Evolutionary conservation across 139 green algal species (phyloP), one percentile per base, ranked within the genome.

Genomic region (Spirogloea muscicola): DNA sequence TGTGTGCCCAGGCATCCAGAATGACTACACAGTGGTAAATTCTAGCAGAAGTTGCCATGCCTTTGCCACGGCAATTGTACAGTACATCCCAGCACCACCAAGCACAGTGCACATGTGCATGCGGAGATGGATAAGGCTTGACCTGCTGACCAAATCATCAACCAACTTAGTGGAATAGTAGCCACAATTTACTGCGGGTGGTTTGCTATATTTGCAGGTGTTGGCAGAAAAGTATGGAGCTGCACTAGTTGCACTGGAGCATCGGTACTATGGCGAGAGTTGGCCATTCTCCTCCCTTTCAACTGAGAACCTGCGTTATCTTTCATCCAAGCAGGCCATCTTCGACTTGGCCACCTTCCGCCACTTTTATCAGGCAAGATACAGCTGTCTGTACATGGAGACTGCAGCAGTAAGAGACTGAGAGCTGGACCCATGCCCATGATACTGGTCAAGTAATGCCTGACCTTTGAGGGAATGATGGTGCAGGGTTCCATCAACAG

Each of bases 151-250:
- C n/a, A n/a, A n/a, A n/a, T n/a, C n/a, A n/a, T n/a, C n/a, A n/a
- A n/a, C n/a, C n/a, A n/a, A n/a, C n/a, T n/a, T n/a, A n/a, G n/a
- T n/a, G n/a, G n/a, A n/a, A n/a, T n/a, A n/a, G n/a, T n/a, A n/a
- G n/a, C n/a, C n/a, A n/a, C n/a, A n/a, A n/a, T n/a, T n/a, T n/a
- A n/a, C n/a, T n/a, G n/a, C n/a, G n/a, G n/a, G n/a, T n/a, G n/a
- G n/a, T n/a, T n/a, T n/a, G n/a, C n/a, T n/a, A n/a, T n/a, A n/a
- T 25, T 72, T 21, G 38, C 66, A 68, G 44, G 66, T 66, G 31
- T 44, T 79, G 2, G 71, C 71, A 21, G 60, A 80, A 0, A 55
- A 79, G 9, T 79, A 77, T 25, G 71, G 71, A 21, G 71, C 71
- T n/a, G 61, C 41, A 27, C 13, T 79, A 33, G 71, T 79, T 21